Evolutionary conservation across 805 yeast genomes (phyloP).

Genomic region (Barnettozyma sp.): DNA sequence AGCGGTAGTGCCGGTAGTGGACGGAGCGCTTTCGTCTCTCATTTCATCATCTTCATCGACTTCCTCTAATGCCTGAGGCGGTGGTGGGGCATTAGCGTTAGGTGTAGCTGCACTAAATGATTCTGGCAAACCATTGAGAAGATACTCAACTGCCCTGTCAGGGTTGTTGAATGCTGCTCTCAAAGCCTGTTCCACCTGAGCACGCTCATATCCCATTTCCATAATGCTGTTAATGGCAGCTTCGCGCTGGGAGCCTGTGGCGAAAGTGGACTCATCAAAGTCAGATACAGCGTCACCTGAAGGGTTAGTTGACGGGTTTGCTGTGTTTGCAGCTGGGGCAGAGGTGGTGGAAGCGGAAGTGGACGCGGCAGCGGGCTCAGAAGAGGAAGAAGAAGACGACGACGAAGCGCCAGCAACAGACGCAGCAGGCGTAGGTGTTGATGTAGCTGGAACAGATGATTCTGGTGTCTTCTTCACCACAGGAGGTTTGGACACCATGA

Average conservation of each 20-base stretch:
- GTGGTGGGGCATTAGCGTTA: slow-evolving; percentile 20
- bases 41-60: slow-evolving; percentile 3
- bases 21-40: too few relatives aligned
- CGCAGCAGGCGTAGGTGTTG: slow-evolving; percentile 21
- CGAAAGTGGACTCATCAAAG: slow-evolving; percentile 46
- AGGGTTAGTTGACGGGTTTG: too few relatives aligned
- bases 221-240: slow-evolving; percentile 73
- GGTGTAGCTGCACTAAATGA: slow-evolving; percentile 20
- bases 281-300: slow-evolving; percentile 19
- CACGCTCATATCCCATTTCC: slow-evolving; percentile 94
- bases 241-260: slow-evolving; percentile 73
- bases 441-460: slow-evolving; percentile 24
- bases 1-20: neutral
- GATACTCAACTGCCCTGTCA: slow-evolving; percentile 94
- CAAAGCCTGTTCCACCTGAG: slow-evolving; percentile 82
- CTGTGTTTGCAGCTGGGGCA: slow-evolving; percentile 14
- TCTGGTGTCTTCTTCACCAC: slow-evolving; percentile 24
- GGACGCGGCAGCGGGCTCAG: slow-evolving; percentile 13
- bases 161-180: slow-evolving; percentile 97
- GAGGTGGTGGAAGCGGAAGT: slow-evolving; percentile 17
- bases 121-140: slow-evolving; percentile 82
- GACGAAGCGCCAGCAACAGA: slow-evolving; percentile 18
- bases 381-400: slow-evolving; percentile 14
- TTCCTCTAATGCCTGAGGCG: slow-evolving; percentile 9
- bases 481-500: slow-evolving; percentile 61